Evolutionary conservation across 352 stramenopile species (phyloP).

Genomic region (Phytophthora agathidicida): DNA sequence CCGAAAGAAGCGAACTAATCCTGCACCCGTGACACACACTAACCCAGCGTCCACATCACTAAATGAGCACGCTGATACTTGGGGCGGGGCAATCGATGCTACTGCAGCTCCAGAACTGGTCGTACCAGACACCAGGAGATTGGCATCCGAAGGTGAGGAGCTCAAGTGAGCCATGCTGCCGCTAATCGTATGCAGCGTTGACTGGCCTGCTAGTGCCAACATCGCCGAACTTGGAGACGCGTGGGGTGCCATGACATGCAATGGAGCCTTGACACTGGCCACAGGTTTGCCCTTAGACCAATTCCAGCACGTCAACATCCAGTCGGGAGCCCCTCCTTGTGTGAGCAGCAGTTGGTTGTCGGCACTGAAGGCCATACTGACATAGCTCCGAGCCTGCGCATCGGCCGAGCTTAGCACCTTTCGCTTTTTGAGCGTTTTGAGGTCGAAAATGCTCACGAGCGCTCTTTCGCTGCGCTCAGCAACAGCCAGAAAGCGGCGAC

Average conservation of each 20-base stretch:
- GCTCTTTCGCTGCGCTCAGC: slow-evolving; percentile 75
- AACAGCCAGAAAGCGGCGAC: slow-evolving; percentile 76
- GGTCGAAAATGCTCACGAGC: slow-evolving; percentile 87
- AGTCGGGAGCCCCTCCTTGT: slow-evolving; percentile 84
- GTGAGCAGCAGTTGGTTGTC: slow-evolving; percentile 92
- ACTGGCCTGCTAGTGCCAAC: slow-evolving; percentile 36
- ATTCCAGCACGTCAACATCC: slow-evolving; percentile 92
- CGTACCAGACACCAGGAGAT: slow-evolving; percentile 19
- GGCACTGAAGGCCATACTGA: slow-evolving; percentile 89
- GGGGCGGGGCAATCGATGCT: slow-evolving; percentile 1
- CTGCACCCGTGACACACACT: slow-evolving; percentile 82
- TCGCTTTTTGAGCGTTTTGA: slow-evolving; percentile 90
- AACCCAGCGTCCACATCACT: slow-evolving; percentile 90
- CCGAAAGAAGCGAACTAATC: slow-evolving; percentile 90
- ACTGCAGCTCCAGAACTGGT: slow-evolving; percentile 4
- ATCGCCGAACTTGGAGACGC: slow-evolving; percentile 54
- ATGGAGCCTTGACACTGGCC: slow-evolving; percentile 71
- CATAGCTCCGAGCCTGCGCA: slow-evolving; percentile 62
- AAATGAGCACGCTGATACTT: slow-evolving; percentile 86
- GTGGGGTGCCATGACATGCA: slow-evolving; percentile 58
- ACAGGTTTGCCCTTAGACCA: slow-evolving; percentile 92
- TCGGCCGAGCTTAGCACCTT: slow-evolving; percentile 87
- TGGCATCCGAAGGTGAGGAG: slow-evolving; percentile 31
- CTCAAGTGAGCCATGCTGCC: slow-evolving; percentile 30
- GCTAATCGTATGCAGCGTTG: slow-evolving; percentile 25